Percentiles rank a stretch among this genome's conserved stretches.
Evolutionary conservation across 2,329 filamentous ascomycete genomes (phyloP).

Genomic region (Neocucurbitaria cava): DNA sequence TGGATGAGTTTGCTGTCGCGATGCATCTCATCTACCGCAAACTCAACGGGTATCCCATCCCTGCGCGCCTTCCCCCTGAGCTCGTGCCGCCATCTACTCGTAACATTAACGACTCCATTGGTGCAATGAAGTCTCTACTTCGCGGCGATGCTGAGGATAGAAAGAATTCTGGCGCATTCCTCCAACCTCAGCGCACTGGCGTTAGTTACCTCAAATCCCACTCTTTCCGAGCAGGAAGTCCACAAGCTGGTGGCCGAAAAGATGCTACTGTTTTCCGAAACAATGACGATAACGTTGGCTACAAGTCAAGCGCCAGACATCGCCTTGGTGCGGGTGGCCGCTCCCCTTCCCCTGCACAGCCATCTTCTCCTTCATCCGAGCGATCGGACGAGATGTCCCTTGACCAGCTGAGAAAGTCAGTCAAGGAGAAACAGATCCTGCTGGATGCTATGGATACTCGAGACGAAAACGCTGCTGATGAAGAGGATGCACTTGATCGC

Average conservation of each 20-base stretch:
- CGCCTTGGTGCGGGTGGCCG: constrained; percentile 72
- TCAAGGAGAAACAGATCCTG: constrained; percentile 91
- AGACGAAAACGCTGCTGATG: constrained; percentile 86
- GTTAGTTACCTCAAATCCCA: constrained; percentile 97
- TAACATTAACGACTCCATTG: constrained; percentile 91
- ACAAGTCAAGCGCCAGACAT: constrained; percentile 90
- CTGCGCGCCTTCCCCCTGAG: constrained; percentile 85
- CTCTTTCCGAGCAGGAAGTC: constrained; percentile 77
- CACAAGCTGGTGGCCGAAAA: constrained; percentile 71
- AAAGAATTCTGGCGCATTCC: constrained; percentile 85
- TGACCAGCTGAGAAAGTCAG: constrained; percentile 90
- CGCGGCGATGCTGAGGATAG: constrained; percentile 87
- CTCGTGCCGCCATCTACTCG: constrained; percentile 93
- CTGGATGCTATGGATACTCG: constrained; percentile 96
- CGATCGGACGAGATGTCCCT: constrained; percentile 80
- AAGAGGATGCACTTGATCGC: constrained; percentile 90
- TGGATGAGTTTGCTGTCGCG: constrained; percentile 96
- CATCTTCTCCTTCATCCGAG: constrained; percentile 60
- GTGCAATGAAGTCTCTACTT: constrained; percentile 88
- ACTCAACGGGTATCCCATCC: constrained; percentile 92
- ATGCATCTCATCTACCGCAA: constrained; percentile 99
- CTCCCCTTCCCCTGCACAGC: constrained; percentile 77
- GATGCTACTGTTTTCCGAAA: constrained; percentile 98
- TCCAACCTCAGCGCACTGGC: constrained; percentile 95
- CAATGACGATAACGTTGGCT: constrained; percentile 88